Evolutionary conservation across 306 rosid genomes (phyloP).

Genomic region (Castanospermum australe): DNA sequence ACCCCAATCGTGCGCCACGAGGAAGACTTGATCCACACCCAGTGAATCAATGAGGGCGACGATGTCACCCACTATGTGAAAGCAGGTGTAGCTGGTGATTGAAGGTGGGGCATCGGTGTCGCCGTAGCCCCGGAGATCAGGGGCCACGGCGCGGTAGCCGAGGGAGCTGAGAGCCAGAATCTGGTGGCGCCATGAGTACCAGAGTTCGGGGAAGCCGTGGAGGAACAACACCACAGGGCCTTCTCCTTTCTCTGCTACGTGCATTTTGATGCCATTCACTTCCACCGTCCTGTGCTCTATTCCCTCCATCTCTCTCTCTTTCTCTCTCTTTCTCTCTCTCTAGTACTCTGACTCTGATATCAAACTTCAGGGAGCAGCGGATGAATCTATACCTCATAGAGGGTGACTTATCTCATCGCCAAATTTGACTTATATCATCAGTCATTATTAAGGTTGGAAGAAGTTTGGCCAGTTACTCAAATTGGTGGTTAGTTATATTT

Average conservation of each 20-base stretch:
- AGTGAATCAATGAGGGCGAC: constrained; percentile 17
- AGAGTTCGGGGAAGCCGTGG: constrained; percentile 49
- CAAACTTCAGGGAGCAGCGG: too few relatives aligned
- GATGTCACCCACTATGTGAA: constrained; percentile 37
- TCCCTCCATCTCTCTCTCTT: constrained; percentile 10
- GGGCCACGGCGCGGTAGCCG: constrained; percentile 41
- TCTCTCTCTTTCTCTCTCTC: too few relatives aligned
- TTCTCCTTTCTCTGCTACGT: constrained; percentile 42
- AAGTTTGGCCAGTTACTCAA: too few relatives aligned
- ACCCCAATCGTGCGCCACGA: constrained; percentile 48
- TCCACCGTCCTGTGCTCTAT: constrained; percentile 33
- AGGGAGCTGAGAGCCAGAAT: constrained; percentile 25
- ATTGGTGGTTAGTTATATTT: too few relatives aligned
- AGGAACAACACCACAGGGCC: constrained; percentile 45
- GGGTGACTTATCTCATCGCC: too few relatives aligned
- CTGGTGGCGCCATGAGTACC: constrained; percentile 53
- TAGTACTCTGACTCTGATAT: too few relatives aligned
- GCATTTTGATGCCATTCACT: constrained; percentile 47
- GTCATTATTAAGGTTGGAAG: too few relatives aligned
- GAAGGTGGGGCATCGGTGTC: constrained; percentile 29
- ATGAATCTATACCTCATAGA: too few relatives aligned
- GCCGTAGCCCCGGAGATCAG: constrained; percentile 39
- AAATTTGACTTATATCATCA: too few relatives aligned
- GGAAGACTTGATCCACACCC: constrained; percentile 21
- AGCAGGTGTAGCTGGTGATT: neutral